Base-by-base conservation (phyloP, 129 eudicot genomes). In the Centaurea solstitialis region DNA sequence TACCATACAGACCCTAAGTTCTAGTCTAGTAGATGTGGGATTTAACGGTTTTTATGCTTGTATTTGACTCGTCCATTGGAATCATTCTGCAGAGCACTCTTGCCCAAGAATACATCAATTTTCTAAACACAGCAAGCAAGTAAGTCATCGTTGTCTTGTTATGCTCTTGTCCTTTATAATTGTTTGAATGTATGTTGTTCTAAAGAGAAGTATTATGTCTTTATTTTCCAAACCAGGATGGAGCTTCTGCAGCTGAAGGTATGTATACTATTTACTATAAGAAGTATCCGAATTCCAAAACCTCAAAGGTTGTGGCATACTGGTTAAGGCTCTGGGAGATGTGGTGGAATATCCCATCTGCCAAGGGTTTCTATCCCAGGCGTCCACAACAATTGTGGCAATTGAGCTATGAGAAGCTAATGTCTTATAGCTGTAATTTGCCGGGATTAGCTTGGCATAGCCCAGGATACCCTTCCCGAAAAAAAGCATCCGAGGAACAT, bases 181-280 rank as follows among this genome's bases (percentile, higher is more conserved):
- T 57, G 21, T 57, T 57, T 57, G 65, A 57, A 57, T 57, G 65
- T 17, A n/a, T 57, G 65, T n/a, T 57, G 65, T 57, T 17, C 70
- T 26, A 6, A 71, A 81, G 72, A 81, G 9, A 72, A 59, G 18
- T 39, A 53, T 38, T 12, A 17, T 78, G 21, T 67, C 65, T 70
- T n/a, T 72, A 12, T 13, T 45, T 47, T 76, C 24, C 30, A 72
- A 79, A 67, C 43, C 85, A 94, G 99, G 84, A 91, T 82, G 86
- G 98, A 95, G 84, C 90, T 95, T 69, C 45, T 89, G 85, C 92
- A 90, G 88, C 74, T 95, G 41, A 89, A 93, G 91, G 99, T 95
- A 86, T 47, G 22, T 82, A 7, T 41, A 10, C 17, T 17, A 47
- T 17, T 17, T 20, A 17, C 41, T 18, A 37, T 67, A 22, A 6